These are phyloP conservation scores for Panicum hallii DNA, from an alignment of 202 grass and related monocot species.

Conservation along the genomic window DNA sequence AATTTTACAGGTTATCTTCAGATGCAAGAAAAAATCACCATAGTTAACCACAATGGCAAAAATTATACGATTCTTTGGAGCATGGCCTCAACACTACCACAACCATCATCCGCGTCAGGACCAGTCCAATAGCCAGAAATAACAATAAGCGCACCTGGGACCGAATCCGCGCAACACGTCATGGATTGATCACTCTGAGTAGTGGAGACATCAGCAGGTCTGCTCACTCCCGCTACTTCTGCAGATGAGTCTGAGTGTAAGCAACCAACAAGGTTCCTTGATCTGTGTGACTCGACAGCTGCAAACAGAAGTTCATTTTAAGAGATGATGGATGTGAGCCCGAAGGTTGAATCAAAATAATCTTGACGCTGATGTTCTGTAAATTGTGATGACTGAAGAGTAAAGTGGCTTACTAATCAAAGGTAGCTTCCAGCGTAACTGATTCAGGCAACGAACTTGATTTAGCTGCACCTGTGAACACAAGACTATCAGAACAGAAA, in stretches of 20 bases:
- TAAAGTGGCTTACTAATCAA: constrained; percentile 14
- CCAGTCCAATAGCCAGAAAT: constrained; percentile 85
- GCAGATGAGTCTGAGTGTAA: constrained; percentile 12
- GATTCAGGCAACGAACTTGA: background rate
- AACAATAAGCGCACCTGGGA: constrained; percentile 12
- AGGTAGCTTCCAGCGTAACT: background rate
- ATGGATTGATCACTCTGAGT: background rate
- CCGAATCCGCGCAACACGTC: background rate
- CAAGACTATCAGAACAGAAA: constrained; percentile 1
- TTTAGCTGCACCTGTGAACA: constrained; percentile 26
- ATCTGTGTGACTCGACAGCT: background rate
- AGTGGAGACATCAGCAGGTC: background rate
- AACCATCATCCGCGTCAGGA: constrained; percentile 70
- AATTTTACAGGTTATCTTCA: constrained; percentile 1
- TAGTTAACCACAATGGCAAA: background rate
- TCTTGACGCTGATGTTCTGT: background rate
- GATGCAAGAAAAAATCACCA: background rate
- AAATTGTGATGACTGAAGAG: background rate
- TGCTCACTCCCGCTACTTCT: constrained; percentile 7
- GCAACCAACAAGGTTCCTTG: constrained; percentile 5
- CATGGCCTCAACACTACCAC: constrained; percentile 65
- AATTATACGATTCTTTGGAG: constrained; percentile 61
- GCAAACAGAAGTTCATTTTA: constrained; percentile 18
- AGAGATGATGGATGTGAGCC: background rate
- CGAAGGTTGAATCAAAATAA: background rate